Evolutionary conservation across 108 stramenopile genomes (phyloP), one percentile per base, ranked within the genome.

Genomic region (Schizochytrium sp.): DNA sequence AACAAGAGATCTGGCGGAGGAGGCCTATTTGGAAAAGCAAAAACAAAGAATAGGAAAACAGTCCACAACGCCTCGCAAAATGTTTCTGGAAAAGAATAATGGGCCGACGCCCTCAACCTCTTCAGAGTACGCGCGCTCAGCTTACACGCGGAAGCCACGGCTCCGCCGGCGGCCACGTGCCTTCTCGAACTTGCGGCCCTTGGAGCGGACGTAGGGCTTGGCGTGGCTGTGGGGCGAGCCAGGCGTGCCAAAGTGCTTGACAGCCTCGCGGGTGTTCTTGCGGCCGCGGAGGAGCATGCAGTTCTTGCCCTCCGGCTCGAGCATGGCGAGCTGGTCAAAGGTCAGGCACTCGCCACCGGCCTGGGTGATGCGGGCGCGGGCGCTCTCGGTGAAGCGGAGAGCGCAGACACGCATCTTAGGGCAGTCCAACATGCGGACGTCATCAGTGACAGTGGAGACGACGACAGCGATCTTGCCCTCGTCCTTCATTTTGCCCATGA

Each of bases 101-200:
- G 41, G 18, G 14, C 41, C 25, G 18, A 34, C 34, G 34, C 34
- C 63, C 63, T 12, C 8, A 69, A 10, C 63, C 14, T 8, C 34
- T 23, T 8, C 63, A 69, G 16, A 8, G 55, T 57, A 16, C 55
- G 55, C 34, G 69, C 69, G 69, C 28, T 23, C 6, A 57, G 5
- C 21, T 91, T 97, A 97, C 48, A 98, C 96, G 97, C 98, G 98
- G 97, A 99, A 99, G 83, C 99, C 98, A 90, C 96, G 93, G 87
- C 96, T 96, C 72, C 93, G 92, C 95, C 99, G 97, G 91, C 98
- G 98, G 92, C 98, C 98, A 95, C 99, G 98, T 89, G 99, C 99
- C 90, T 94, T 94, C 95, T 99, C 99, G 95, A 99, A 99, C 94
- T 99, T 99, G 94, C 98, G 96, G 92, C 99, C 99, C 94, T 98